phyloP scores from a whole-genome alignment of 2,329 filamentous ascomycete species.

The Teratosphaeria gauchensis region DNA sequence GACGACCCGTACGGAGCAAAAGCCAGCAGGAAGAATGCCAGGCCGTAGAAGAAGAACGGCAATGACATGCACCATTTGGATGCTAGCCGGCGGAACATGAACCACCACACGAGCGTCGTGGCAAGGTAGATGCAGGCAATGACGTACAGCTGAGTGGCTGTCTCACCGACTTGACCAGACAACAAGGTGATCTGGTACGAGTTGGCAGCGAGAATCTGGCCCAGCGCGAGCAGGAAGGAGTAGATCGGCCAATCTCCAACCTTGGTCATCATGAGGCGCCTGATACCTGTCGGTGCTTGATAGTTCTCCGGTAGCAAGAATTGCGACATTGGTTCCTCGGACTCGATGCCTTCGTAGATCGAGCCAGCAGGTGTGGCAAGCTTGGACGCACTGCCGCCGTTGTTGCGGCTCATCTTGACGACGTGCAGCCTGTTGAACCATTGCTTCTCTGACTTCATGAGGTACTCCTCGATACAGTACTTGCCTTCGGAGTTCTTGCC shows the following conservation, averaged over 20 bases:
- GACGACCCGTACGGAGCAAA: constrained; percentile 46
- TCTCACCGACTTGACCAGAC: constrained; percentile 52
- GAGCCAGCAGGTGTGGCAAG: constrained; percentile 29
- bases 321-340: constrained; percentile 37
- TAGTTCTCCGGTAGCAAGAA: constrained; percentile 50
- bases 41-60: constrained; percentile 54
- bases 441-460: constrained; percentile 56
- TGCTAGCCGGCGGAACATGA: constrained; percentile 47
- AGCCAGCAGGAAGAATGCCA: constrained; percentile 55
- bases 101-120: constrained; percentile 54
- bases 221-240: constrained; percentile 50
- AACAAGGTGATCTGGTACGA: constrained; percentile 61
- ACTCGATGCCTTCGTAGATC: constrained; percentile 32
- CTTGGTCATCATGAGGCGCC: constrained; percentile 46
- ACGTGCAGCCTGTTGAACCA: constrained; percentile 54
- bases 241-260: constrained; percentile 58
- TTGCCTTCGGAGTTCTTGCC: constrained; percentile 49
- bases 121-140: constrained; percentile 51
- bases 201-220: constrained; percentile 56
- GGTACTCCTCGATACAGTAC: constrained; percentile 56
- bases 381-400: constrained; percentile 20
- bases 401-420: constrained; percentile 46
- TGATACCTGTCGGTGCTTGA: constrained; percentile 46
- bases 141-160: constrained; percentile 49
- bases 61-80: constrained; percentile 49